Conservation (phyloP, 1,284 basidiomycete genomes). For the Microbotryum lychnidis-dioicae region DNA sequence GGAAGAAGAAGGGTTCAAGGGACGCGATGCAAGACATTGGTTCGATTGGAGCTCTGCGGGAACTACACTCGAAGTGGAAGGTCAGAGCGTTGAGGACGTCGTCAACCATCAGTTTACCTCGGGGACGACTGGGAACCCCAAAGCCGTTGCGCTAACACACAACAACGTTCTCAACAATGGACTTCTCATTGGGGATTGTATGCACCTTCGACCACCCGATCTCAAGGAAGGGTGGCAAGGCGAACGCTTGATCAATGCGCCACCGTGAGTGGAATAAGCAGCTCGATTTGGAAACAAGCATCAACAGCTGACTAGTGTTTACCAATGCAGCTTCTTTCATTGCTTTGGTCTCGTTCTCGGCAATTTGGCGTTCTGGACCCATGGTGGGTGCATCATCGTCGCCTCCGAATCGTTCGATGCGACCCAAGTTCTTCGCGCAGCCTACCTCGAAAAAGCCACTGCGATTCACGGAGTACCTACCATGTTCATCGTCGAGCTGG, state of each 20-base stretch:
- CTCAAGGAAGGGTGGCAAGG: conserved; percentile 3
- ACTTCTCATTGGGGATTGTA: conserved; percentile 33
- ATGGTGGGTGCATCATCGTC: conserved; percentile 32
- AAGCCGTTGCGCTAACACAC: conserved; percentile 11
- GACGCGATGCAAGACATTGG: not conserved
- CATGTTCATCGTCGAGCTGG: conserved; percentile 34
- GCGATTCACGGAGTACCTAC: conserved; percentile 38
- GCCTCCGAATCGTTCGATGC: conserved; percentile 36
- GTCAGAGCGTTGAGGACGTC: conserved; percentile 16
- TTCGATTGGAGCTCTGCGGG: conserved; percentile 4
- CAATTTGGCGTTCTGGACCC: conserved; percentile 37
- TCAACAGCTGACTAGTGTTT: not conserved
- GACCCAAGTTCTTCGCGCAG: conserved; percentile 32
- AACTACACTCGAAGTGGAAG: not conserved
- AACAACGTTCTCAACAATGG: conserved; percentile 37
- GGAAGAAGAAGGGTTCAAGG: not conserved
- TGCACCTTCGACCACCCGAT: conserved; percentile 14
- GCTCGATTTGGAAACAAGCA: not conserved
- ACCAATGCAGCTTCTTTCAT: conserved; percentile 14
- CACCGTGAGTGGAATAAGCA: not conserved
- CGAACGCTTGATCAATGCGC: conserved; percentile 1
- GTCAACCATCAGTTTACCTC: conserved; percentile 35
- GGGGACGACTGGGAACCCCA: conserved; percentile 27
- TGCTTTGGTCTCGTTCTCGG: conserved; percentile 37
- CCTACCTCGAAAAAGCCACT: conserved; percentile 29